A percentile compares a stretch with the other conserved stretches of the same genome.
These are phyloP conservation scores for Xylaria sp. DNA, from an alignment of 2,329 filamentous ascomycete species.

Conservation along the genomic window DNA sequence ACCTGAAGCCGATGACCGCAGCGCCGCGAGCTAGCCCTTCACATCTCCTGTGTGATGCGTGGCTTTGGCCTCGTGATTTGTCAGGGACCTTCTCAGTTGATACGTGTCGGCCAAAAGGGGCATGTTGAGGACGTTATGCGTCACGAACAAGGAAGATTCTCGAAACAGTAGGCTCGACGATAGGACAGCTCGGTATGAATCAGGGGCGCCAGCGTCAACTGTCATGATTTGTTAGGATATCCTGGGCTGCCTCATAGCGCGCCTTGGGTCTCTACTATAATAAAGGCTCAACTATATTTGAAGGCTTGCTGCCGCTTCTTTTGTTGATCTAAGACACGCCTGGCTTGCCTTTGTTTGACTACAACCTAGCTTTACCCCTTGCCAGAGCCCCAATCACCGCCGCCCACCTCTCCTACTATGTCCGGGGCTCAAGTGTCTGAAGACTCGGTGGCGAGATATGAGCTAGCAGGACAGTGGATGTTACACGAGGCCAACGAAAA, in stretches of 20 bases:
- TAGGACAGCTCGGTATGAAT: not conserved
- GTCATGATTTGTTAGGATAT: not conserved
- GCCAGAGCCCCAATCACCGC: not conserved
- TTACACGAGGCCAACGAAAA: constrained; percentile 1
- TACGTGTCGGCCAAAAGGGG: not conserved
- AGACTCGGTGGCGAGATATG: constrained; percentile 3
- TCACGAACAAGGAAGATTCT: not conserved
- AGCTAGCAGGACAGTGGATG: not conserved
- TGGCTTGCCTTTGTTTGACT: not conserved
- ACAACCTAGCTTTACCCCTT: not conserved
- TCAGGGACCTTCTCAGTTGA: not conserved
- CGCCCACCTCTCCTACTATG: not conserved
- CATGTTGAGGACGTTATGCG: not conserved
- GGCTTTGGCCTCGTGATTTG: constrained; percentile 13
- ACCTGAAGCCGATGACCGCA: constrained; percentile 9
- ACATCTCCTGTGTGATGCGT: constrained; percentile 1
- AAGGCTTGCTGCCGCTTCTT: not conserved
- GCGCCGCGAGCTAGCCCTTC: constrained; percentile 2
- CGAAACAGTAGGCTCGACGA: not conserved
- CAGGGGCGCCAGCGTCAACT: not conserved
- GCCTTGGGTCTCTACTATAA: not conserved
- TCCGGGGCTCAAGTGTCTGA: not conserved
- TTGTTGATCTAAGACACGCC: not conserved
- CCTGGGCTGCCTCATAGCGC: not conserved
- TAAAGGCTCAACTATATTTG: not conserved